A percentile compares a stretch with the other conserved stretches of the same genome.
These are phyloP conservation scores for Aspergillus glaucus DNA, from an alignment of 2,329 filamentous ascomycete genomes.

Conservation along the genomic window DNA sequence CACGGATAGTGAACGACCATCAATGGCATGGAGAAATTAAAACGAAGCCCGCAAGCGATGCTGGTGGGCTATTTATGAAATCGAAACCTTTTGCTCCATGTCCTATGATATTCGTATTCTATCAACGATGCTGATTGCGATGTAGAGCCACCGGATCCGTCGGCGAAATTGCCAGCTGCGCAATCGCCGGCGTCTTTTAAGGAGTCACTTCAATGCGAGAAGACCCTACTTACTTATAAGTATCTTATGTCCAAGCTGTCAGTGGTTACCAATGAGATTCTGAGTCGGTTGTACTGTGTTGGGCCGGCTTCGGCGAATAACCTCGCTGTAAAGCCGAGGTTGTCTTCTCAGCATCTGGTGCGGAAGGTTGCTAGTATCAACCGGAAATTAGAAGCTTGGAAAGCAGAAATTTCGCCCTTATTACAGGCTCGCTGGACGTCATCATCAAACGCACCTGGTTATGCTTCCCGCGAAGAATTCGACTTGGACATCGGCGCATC, in stretches of 20 bases:
- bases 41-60: slow-evolving; percentile 29
- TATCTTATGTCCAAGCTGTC: slow-evolving; percentile 21
- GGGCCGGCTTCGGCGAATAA: slow-evolving; percentile 1
- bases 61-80: slow-evolving; percentile 40
- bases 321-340: not conserved
- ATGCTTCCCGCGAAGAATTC: slow-evolving; percentile 14
- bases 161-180: slow-evolving; percentile 5
- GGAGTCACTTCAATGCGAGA: slow-evolving; percentile 4
- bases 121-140: slow-evolving; percentile 30
- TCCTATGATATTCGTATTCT: slow-evolving; percentile 32
- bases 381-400: slow-evolving; percentile 9
- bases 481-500: slow-evolving; percentile 19
- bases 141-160: slow-evolving; percentile 23
- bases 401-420: slow-evolving; percentile 8
- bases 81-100: slow-evolving; percentile 38
- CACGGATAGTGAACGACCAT: not conserved
- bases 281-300: slow-evolving; percentile 15
- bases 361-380: slow-evolving; percentile 5
- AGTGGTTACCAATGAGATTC: slow-evolving; percentile 8
- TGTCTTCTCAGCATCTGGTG: slow-evolving; percentile 3
- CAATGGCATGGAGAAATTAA: not conserved
- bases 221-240: slow-evolving; percentile 17
- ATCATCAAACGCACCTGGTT: not conserved
- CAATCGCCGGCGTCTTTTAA: slow-evolving; percentile 8
- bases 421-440: slow-evolving; percentile 1